phyloP scores from a whole-genome alignment of 768 basidiomycete genomes.

The Gautieria morchelliformis region DNA sequence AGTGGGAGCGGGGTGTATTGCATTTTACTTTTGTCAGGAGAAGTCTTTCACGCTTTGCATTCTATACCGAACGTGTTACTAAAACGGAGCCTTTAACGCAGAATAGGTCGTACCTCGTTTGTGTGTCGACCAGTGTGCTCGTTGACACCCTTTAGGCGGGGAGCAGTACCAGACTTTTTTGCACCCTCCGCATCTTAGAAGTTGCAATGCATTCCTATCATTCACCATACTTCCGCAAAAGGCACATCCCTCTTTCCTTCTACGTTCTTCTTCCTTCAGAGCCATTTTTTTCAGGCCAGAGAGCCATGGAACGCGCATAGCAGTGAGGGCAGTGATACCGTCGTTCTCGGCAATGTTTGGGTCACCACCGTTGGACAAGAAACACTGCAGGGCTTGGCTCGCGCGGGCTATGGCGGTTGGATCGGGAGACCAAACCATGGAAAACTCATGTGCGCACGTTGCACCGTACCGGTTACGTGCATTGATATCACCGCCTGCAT shows the following conservation, averaged over 20 bases:
- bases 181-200: constrained; percentile 27
- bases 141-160: constrained; percentile 26
- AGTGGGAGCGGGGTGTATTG: too few relatives aligned
- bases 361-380: constrained; percentile 33
- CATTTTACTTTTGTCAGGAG: too few relatives aligned
- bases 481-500: constrained; percentile 34
- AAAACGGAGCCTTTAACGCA: too few relatives aligned
- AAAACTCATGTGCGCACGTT: constrained; percentile 31
- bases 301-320: constrained; percentile 5
- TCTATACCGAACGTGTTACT: too few relatives aligned
- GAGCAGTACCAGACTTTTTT: constrained; percentile 27
- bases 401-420: constrained; percentile 19
- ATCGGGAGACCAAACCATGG: constrained; percentile 19
- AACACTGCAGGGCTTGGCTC: constrained; percentile 26
- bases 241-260: constrained; percentile 23
- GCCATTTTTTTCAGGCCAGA: constrained; percentile 10
- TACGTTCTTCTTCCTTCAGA: constrained; percentile 23
- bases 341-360: constrained; percentile 29
- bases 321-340: constrained; percentile 20
- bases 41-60: too few relatives aligned
- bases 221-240: constrained; percentile 22
- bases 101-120: constrained; percentile 16
- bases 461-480: constrained; percentile 31
- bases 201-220: constrained; percentile 13
- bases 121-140: constrained; percentile 31